Evolutionary conservation across 2,329 filamentous ascomycete species (phyloP), one percentile per base, ranked within the genome.

Genomic region (Xylaria polymorpha): DNA sequence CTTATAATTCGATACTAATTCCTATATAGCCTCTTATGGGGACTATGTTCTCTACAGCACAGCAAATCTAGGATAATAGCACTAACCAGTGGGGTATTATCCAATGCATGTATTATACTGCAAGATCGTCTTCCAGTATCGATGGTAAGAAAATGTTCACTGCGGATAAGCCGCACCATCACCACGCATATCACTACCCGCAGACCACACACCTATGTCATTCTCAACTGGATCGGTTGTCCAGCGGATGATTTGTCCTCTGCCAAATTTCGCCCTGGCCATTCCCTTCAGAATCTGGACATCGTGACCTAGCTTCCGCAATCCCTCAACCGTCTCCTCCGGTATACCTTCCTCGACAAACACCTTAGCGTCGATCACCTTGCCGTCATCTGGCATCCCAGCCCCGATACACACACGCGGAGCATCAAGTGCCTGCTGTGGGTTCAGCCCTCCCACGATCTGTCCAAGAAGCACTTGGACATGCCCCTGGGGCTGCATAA

Each of bases 401-500:
- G 92, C 89, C 1, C 91, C 91, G 68, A 98, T 93, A 75, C 94
- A 98, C 72, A 98, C 87, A n/a, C 96, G 86, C 18, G 96, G 95
- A 3, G 95, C 92, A 77, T 99, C 96, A 0, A 98, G 86, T 2
- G 95, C 94, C 68, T 93, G 90, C 81, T 99, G 96, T 0, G 94
- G 94, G 71, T 91, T 91, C 62, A 94, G 85, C 1, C 90, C 89
- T 74, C 94, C 97, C 0, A 94, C 88, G 0, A 97, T 81, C 87
- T 97, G 94, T 73, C 97, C 97, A 1, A 98, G 85, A 10, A 99
- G 82, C 0, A 97, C 94, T 80, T 98, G 96, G 0, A 98, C 91
- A 69, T 98, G 96, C 25, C 95, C 96, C 81, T 98, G 96, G 0
- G 96, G 96, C 82, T 99, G 96, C 92, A 98, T 98, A 81, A 97